phyloP scores from a whole-genome alignment of 192 early-diverging fungal genomes.

The Linnemannia hyalina region DNA sequence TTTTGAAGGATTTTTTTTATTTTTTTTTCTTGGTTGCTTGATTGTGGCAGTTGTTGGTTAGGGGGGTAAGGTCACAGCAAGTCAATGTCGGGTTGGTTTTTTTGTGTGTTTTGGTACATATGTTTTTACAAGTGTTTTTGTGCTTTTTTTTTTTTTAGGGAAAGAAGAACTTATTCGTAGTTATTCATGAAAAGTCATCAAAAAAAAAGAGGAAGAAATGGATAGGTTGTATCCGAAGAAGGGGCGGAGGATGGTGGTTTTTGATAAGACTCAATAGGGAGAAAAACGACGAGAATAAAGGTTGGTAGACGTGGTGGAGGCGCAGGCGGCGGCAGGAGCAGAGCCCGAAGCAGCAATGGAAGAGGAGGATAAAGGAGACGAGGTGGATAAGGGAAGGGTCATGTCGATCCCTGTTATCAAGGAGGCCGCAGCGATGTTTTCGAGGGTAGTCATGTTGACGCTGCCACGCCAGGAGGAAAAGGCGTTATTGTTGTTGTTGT shows the following conservation, averaged over 20 bases:
- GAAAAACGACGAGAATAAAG: conserved; percentile 25
- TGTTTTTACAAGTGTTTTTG: conserved; percentile 13
- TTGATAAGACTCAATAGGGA: conserved; percentile 17
- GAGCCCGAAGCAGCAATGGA: not conserved
- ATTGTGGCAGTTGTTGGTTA: not conserved
- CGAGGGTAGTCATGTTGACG: conserved; percentile 19
- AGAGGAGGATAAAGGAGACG: not conserved
- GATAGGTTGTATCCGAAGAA: not conserved
- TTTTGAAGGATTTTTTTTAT: conserved; percentile 10
- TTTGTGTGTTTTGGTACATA: not conserved
- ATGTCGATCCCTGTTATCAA: conserved; percentile 35
- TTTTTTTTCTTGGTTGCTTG: not conserved
- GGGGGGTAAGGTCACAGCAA: not conserved
- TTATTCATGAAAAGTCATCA: conserved; percentile 12
- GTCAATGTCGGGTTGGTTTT: not conserved
- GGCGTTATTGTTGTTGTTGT: not conserved
- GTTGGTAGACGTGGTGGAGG: conserved; percentile 8
- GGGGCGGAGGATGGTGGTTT: not conserved
- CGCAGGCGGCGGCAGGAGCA: not conserved
- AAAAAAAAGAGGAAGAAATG: not conserved
- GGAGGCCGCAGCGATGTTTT: conserved; percentile 29
- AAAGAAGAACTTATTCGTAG: not conserved
- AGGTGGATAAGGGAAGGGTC: not conserved
- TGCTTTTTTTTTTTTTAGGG: conserved; percentile 12
- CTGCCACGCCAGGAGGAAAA: not conserved